phyloP scores from a whole-genome alignment of 169 alveolate genomes.

The Cryptosporidium viatorum region DNA sequence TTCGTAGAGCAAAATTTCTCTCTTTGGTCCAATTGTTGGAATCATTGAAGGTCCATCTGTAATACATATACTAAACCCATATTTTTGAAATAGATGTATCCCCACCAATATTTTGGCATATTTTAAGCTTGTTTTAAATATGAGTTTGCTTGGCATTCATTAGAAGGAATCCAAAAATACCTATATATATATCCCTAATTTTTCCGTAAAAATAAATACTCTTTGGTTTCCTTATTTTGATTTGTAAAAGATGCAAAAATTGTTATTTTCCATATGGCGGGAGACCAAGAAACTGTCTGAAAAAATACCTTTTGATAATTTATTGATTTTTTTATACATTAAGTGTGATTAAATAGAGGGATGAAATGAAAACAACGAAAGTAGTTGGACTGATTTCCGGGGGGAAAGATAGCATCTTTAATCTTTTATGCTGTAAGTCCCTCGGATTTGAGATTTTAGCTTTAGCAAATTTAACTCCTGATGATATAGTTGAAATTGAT shows the following conservation, averaged over 20 bases:
- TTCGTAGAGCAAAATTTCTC: constrained; percentile 55
- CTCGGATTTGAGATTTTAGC: constrained; percentile 76
- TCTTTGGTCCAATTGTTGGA: constrained; percentile 65
- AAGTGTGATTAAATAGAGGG: neutral
- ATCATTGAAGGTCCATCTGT: constrained; percentile 67
- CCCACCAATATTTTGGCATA: constrained; percentile 24
- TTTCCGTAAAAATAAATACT: neutral
- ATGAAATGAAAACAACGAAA: constrained; percentile 77
- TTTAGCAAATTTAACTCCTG: constrained; percentile 76
- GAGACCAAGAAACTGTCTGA: constrained; percentile 6
- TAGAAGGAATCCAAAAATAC: neutral
- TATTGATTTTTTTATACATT: neutral
- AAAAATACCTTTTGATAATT: neutral
- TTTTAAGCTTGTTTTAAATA: neutral
- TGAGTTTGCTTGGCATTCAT: constrained; percentile 18
- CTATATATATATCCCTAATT: too few species aligned
- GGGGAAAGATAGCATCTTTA: constrained; percentile 88
- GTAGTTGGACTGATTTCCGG: constrained; percentile 89
- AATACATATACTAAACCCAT: constrained; percentile 31
- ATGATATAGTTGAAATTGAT: constrained; percentile 87
- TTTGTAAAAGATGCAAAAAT: neutral
- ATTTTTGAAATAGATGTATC: constrained; percentile 19
- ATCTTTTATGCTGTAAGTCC: constrained; percentile 78
- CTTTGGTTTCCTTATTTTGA: neutral
- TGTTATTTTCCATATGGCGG: neutral